A percentile compares a stretch with the other conserved stretches of the same genome.
phyloP scores from a whole-genome alignment of 441 rosid genomes.

The Geranium incanum region DNA sequence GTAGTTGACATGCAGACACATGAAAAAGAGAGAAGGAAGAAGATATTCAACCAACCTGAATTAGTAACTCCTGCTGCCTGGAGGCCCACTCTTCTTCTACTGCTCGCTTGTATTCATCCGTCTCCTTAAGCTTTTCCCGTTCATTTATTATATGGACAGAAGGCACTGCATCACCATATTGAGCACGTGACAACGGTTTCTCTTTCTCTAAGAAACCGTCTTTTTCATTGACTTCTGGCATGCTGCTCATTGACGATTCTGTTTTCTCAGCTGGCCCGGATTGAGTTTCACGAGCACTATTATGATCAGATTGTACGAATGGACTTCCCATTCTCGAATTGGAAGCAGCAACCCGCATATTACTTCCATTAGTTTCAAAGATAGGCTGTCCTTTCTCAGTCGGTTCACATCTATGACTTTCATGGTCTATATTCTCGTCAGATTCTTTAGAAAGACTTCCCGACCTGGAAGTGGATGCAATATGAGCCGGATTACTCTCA shows the following conservation, averaged over 20 bases:
- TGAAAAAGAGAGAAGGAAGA: neutral
- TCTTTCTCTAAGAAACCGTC: neutral
- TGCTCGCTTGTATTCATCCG: constrained; percentile 71
- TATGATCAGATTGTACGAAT: constrained; percentile 6
- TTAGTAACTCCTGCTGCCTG: constrained; percentile 53
- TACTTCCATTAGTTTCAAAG: constrained; percentile 10
- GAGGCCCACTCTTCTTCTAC: constrained; percentile 75
- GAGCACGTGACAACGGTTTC: neutral
- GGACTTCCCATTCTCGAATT: constrained; percentile 17
- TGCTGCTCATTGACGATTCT: neutral
- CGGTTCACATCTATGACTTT: constrained; percentile 17
- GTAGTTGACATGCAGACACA: neutral
- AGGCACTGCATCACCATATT: constrained; percentile 20
- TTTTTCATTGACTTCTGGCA: too few relatives aligned
- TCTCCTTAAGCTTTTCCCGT: constrained; percentile 71
- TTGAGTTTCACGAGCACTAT: too few relatives aligned
- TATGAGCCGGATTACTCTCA: neutral
- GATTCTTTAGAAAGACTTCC: constrained; percentile 18
- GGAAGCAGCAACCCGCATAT: constrained; percentile 19
- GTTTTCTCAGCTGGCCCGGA: neutral
- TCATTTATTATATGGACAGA: constrained; percentile 43
- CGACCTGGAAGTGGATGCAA: constrained; percentile 8
- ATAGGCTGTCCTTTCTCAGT: constrained; percentile 4
- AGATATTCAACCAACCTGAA: constrained; percentile 44
- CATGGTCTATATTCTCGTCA: constrained; percentile 10